Conservation (phyloP, 768 basidiomycete species). For the Pisolithus sp. region DNA sequence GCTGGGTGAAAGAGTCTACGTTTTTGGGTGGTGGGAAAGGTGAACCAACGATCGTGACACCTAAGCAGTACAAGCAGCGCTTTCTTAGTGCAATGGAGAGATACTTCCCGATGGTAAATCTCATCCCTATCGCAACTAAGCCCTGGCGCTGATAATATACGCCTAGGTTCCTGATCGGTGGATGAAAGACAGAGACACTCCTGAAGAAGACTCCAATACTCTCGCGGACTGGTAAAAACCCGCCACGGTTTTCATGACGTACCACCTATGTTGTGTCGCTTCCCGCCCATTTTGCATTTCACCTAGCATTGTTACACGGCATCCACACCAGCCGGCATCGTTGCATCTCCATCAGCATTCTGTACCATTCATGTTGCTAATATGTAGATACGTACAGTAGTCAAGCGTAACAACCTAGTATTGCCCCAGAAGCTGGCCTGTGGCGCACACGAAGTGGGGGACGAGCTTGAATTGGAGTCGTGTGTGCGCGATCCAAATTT, state of each 20-base stretch:
- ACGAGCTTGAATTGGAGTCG: too few species aligned
- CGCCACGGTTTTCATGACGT: background rate
- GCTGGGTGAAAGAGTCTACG: constrained; percentile 94
- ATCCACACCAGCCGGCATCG: background rate
- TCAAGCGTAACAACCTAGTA: too few species aligned
- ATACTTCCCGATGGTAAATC: constrained; percentile 75
- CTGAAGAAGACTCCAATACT: constrained; percentile 64
- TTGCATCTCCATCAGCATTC: background rate
- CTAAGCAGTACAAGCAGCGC: constrained; percentile 86
- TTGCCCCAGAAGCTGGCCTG: too few species aligned
- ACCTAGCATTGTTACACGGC: background rate
- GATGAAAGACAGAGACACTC: constrained; percentile 79
- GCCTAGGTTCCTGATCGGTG: constrained; percentile 78
- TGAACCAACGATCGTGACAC: constrained; percentile 95
- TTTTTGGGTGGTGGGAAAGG: constrained; percentile 82
- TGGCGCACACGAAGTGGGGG: too few species aligned
- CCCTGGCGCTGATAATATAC: background rate
- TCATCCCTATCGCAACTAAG: background rate
- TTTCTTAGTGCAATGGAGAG: constrained; percentile 86
- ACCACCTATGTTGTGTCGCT: background rate
- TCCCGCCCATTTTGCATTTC: background rate
- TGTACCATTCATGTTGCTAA: too few species aligned
- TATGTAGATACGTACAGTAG: too few species aligned
- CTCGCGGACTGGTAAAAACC: constrained; percentile 49
- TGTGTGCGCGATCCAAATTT: background rate